Conservation (phyloP, 2,329 filamentous ascomycete genomes). For the Myriangium duriaei region DNA sequence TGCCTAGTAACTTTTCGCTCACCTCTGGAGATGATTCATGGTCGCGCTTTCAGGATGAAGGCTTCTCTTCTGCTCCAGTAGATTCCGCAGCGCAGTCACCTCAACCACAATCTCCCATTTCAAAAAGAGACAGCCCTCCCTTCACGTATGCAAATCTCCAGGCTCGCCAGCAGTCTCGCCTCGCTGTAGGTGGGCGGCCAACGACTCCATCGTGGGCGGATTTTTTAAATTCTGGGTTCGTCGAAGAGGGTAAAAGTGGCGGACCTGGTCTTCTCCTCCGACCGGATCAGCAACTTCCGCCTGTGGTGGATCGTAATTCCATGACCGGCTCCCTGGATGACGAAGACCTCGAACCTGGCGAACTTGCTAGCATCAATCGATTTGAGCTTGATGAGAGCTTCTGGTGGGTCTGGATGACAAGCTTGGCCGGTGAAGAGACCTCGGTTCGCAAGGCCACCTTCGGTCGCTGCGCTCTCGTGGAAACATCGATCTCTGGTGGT, state of each 20-base stretch:
- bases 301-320: slow-evolving; percentile 53
- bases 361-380: slow-evolving; percentile 79
- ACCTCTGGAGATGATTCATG: slow-evolving; percentile 63
- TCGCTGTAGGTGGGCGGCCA: slow-evolving; percentile 47
- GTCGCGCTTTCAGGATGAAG: slow-evolving; percentile 93
- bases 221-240: slow-evolving; percentile 86
- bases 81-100: slow-evolving; percentile 7
- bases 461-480: slow-evolving; percentile 81
- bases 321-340: slow-evolving; percentile 46
- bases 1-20: slow-evolving; percentile 27
- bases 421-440: slow-evolving; percentile 82
- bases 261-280: slow-evolving; percentile 65
- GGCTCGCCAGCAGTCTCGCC: slow-evolving; percentile 7
- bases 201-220: slow-evolving; percentile 98
- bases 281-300: slow-evolving; percentile 81
- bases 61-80: slow-evolving; percentile 50
- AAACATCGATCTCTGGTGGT: slow-evolving; percentile 69
- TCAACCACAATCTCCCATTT: slow-evolving; percentile 8
- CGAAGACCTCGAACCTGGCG: slow-evolving; percentile 71
- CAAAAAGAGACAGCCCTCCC: slow-evolving; percentile 4
- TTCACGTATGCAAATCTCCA: slow-evolving; percentile 5
- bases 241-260: slow-evolving; percentile 47
- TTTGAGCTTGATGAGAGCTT: slow-evolving; percentile 90
- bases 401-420: slow-evolving; percentile 99
- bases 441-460: slow-evolving; percentile 79